These are phyloP conservation scores for Pleurotus sapidus DNA, from an alignment of 768 basidiomycete species.

Conservation along the genomic window DNA sequence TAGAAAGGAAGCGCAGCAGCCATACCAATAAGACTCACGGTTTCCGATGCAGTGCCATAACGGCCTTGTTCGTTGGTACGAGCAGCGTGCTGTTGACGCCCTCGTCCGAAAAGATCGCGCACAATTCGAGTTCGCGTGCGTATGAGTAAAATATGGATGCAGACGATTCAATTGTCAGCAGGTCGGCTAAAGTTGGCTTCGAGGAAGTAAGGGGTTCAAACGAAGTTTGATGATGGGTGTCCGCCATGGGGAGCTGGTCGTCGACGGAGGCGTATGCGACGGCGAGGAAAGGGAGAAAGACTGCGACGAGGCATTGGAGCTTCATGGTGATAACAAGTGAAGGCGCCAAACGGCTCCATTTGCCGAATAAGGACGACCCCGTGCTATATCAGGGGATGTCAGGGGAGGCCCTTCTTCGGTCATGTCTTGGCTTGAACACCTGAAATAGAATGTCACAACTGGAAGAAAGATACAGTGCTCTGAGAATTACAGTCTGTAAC, in stretches of 20 bases:
- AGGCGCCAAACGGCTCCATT: too few species aligned
- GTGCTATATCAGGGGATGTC: too few species aligned
- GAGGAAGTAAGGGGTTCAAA: conserved; percentile 35
- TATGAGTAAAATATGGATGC: conserved; percentile 85
- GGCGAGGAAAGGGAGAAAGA: conserved; percentile 27
- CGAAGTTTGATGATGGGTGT: conserved; percentile 7
- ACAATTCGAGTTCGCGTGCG: conserved; percentile 68
- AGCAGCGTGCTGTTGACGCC: conserved; percentile 54
- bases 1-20: neutral
- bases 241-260: conserved; percentile 31
- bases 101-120: conserved; percentile 41
- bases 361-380: too few species aligned
- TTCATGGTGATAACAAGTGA: conserved; percentile 23
- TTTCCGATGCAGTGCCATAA: conserved; percentile 77
- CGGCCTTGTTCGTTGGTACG: conserved; percentile 85
- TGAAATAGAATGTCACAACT: too few species aligned
- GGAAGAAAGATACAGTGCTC: too few species aligned
- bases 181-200: conserved; percentile 65
- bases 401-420: too few species aligned
- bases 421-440: too few species aligned
- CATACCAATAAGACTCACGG: conserved; percentile 56
- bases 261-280: conserved; percentile 24
- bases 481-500: too few species aligned
- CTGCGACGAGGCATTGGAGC: conserved; percentile 24
- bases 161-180: conserved; percentile 72